A percentile compares a stretch with the other conserved stretches of the same genome.
Evolutionary conservation across 116 monocot genomes (phyloP).

Genomic region (Trichopus zeylanicus): DNA sequence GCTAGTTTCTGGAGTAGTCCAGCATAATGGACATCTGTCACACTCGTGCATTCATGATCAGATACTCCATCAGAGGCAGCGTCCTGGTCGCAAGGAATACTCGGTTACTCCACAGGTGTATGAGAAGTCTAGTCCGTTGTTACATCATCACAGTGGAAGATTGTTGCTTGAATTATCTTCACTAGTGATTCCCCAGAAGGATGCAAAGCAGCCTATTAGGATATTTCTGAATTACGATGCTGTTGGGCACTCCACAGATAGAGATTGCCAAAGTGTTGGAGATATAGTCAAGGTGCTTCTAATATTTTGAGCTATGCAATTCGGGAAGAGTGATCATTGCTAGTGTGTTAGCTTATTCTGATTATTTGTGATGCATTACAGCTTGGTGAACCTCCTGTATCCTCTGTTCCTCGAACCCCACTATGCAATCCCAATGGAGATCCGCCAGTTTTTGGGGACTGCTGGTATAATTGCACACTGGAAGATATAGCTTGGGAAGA

Average conservation of each 20-base stretch:
- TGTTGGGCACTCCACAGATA: slow-evolving; percentile 80
- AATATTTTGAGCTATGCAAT: background rate
- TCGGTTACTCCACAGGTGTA: slow-evolving; percentile 91
- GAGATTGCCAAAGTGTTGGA: slow-evolving; percentile 78
- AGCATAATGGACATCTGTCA: slow-evolving; percentile 35
- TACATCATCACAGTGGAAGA: slow-evolving; percentile 36
- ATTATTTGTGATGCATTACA: slow-evolving; percentile 11
- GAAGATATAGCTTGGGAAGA: slow-evolving; percentile 89
- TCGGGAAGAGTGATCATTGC: too few species aligned
- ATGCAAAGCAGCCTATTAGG: slow-evolving; percentile 70
- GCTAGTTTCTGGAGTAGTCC: slow-evolving; percentile 26
- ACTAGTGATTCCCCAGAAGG: slow-evolving; percentile 9
- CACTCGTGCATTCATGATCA: slow-evolving; percentile 98
- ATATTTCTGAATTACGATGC: slow-evolving; percentile 97
- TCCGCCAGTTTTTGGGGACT: slow-evolving; percentile 81
- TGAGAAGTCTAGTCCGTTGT: slow-evolving; percentile 11
- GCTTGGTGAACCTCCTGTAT: slow-evolving; percentile 82
- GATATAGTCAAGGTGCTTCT: slow-evolving; percentile 81
- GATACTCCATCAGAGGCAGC: slow-evolving; percentile 81
- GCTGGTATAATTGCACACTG: slow-evolving; percentile 88
- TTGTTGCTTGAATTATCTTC: slow-evolving; percentile 49
- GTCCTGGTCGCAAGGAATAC: slow-evolving; percentile 76
- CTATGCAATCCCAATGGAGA: slow-evolving; percentile 72
- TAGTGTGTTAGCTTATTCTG: too few species aligned
- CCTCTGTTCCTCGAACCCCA: slow-evolving; percentile 32